Conservation (phyloP, 257 asterid species). For the Verbena officinalis region DNA sequence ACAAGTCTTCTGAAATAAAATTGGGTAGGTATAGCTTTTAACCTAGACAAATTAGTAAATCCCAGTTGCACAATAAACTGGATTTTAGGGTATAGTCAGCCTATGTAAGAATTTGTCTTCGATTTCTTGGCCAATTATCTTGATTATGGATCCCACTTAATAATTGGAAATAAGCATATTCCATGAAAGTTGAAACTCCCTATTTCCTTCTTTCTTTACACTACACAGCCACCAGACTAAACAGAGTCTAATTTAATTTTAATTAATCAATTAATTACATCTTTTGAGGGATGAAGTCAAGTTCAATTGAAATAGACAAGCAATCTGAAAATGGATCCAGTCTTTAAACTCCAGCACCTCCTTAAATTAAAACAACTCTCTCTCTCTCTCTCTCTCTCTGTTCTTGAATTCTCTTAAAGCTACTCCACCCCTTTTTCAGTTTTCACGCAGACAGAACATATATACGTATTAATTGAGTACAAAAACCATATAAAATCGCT, state of each 20-base stretch:
- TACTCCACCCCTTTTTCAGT: constrained; percentile 49
- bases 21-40: no score
- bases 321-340: not conserved
- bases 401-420: constrained; percentile 54
- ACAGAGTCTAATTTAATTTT: not conserved
- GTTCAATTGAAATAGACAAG: no score
- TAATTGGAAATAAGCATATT: no score
- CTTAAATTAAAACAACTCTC: constrained; percentile 7
- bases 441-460: not conserved
- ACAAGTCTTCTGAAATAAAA: no score
- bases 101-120: no score
- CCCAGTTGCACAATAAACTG: no score
- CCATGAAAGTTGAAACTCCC: not conserved
- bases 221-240: not conserved
- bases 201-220: not conserved
- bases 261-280: not conserved
- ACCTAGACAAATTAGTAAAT: no score
- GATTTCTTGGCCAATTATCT: no score
- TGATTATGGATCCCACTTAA: no score
- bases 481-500: not conserved
- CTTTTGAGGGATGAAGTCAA: no score
- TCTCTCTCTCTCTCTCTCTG: constrained; percentile 27
- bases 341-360: not conserved
- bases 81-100: no score
- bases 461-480: not conserved